Conservation (phyloP, 2,329 filamentous ascomycete species). For the Cordyceps farinosa region DNA sequence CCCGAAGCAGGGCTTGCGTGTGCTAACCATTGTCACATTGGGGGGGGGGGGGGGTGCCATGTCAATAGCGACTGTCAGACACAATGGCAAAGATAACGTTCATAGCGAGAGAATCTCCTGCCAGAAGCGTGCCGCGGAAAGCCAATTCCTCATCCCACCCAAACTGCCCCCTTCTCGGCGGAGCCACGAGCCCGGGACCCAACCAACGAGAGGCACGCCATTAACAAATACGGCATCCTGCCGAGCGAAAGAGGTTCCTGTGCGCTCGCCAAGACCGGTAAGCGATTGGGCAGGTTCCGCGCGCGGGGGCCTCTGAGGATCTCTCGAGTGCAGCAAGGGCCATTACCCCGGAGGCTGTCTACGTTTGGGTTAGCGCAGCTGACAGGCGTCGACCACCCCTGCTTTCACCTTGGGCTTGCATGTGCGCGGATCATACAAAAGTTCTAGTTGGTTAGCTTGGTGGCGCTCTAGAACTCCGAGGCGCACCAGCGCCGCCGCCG, state of each 20-base stretch:
- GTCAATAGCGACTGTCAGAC: background rate
- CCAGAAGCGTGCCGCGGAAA: background rate
- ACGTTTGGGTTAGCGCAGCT: conserved; percentile 3
- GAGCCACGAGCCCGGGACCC: background rate
- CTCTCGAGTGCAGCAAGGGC: background rate
- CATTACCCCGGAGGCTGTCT: background rate
- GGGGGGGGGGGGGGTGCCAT: background rate
- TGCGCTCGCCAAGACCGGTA: no score
- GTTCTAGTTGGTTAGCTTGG: background rate
- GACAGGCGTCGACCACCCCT: background rate
- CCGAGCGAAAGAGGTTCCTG: background rate
- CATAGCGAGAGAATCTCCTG: no score
- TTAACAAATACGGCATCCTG: background rate
- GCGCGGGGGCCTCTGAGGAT: background rate
- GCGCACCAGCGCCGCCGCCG: background rate
- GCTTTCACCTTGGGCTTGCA: background rate
- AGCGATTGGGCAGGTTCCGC: background rate
- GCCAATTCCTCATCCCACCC: background rate
- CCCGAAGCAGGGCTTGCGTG: background rate
- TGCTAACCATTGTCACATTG: background rate
- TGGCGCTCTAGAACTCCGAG: background rate
- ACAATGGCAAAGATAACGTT: background rate
- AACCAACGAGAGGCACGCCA: conserved; percentile 1
- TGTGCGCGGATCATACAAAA: background rate
- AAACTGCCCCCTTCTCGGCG: background rate